Base-by-base conservation (phyloP, 2,329 filamentous ascomycete genomes). In the Calonectria pseudoreteaudii region DNA sequence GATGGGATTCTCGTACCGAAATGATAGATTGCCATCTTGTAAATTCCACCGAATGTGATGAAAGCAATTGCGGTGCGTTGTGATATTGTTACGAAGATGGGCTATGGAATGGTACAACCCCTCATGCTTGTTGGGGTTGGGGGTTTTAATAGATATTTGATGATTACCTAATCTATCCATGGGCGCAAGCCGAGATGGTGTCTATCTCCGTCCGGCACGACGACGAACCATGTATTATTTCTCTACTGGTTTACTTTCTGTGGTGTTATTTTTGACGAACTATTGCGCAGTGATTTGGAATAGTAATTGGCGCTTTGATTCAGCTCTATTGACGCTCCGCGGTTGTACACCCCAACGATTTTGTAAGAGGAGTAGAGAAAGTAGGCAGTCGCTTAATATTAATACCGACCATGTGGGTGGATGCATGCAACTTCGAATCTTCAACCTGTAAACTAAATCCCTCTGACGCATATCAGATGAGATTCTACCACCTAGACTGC, bases 11-110 rank as follows among this genome's bases (percentile, higher is more conserved):
- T 28, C 23, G 4, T 41, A 41, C 56, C 56, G 8, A 62, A 62
- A 38, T 62, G 56, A 62, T 62, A 62, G 34, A 62, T 62, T 28
- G 56, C n/a, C 56, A 62, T 62, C 20, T 41, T 62, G n/a, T 18
- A 7, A 13, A 41, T 23, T 28, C 10, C 10, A 28, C n/a, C 9
- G 30, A 26, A 14, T 41, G 14, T 0, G n/a, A 41, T 62, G 11
- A 4, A 28, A 14, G 13, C 41, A 28, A 20, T 20, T 41, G 20
- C 2, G 10, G 23, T 23, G 38, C 16, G 56, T 14, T 5, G n/a
- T 28, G 23, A 3, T 62, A 30, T 2, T 47, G 41, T 62, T 18
- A 20, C 36, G 16, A 13, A 30, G 13, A 28, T 28, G 18, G 14
- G n/a, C 6, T 16, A 41, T 36, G 14, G 23, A 28, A 62, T 41